phyloP scores from a whole-genome alignment of 1,284 basidiomycete species.

The Cystobasidium sp. region DNA sequence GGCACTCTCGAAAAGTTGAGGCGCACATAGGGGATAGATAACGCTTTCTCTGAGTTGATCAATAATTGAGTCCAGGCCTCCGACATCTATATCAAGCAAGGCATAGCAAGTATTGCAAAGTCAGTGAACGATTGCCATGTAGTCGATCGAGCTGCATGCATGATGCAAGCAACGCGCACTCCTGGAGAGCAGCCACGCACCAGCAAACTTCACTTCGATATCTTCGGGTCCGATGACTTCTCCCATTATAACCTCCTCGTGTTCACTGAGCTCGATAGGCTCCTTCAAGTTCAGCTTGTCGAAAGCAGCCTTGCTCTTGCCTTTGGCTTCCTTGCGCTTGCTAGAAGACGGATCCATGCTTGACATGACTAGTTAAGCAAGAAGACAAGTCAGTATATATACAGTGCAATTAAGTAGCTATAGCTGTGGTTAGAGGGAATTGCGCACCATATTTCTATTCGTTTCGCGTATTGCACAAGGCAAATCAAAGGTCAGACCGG shows the following conservation, averaged over 20 bases:
- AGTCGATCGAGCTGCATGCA: background rate
- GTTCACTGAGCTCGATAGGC: constrained; percentile 70
- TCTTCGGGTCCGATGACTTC: constrained; percentile 86
- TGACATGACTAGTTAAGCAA: constrained; percentile 53
- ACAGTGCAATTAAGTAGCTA: background rate
- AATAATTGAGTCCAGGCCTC: constrained; percentile 93
- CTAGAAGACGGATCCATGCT: constrained; percentile 55
- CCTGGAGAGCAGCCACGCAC: constrained; percentile 58
- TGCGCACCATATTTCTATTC: constrained; percentile 7
- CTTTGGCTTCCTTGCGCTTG: constrained; percentile 68
- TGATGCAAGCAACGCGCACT: background rate
- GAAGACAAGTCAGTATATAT: background rate
- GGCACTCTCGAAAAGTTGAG: constrained; percentile 76
- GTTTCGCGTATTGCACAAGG: background rate
- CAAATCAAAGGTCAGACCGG: background rate
- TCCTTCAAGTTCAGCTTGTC: constrained; percentile 73
- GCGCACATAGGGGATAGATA: constrained; percentile 93
- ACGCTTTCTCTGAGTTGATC: constrained; percentile 90
- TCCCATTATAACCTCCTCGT: constrained; percentile 80
- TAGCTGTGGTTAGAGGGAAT: too few species aligned
- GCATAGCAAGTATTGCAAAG: background rate
- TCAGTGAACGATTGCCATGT: constrained; percentile 20
- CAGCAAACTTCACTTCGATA: constrained; percentile 72
- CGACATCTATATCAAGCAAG: constrained; percentile 69
- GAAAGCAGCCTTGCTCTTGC: constrained; percentile 70